Conservation (phyloP, 495 filamentous ascomycete genomes). For the Aspergillus cristatus region DNA sequence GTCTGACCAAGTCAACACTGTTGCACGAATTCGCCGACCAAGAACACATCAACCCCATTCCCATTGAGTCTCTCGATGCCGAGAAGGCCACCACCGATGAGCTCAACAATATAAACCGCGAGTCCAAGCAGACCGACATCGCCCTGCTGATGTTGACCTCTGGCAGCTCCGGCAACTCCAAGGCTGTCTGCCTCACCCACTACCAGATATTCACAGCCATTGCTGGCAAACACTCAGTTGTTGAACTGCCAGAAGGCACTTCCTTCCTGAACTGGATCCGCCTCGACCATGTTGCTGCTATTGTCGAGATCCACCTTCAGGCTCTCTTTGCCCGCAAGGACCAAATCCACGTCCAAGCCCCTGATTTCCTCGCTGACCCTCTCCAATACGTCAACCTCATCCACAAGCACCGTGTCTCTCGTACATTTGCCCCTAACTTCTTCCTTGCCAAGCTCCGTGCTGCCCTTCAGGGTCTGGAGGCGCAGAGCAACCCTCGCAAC, state of each 20-base stretch:
- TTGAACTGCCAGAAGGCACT: neutral
- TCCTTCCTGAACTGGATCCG: conserved; percentile 44
- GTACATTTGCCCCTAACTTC: conserved; percentile 49
- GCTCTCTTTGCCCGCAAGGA: conserved; percentile 28
- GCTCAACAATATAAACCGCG: neutral
- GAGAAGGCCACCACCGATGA: too few relatives aligned
- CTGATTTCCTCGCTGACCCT: conserved; percentile 34
- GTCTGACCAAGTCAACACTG: conserved; percentile 8
- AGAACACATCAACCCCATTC: neutral
- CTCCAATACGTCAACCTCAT: conserved; percentile 31
- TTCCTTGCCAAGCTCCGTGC: conserved; percentile 25
- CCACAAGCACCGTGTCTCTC: conserved; percentile 29
- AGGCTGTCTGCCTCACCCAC: conserved; percentile 41
- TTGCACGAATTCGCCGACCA: conserved; percentile 5
- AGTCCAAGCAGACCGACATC: conserved; percentile 2
- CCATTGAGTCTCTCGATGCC: conserved; percentile 4
- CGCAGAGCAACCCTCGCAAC: neutral
- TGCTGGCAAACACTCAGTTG: conserved; percentile 24
- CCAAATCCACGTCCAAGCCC: conserved; percentile 38
- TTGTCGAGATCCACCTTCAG: conserved; percentile 43
- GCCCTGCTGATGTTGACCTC: conserved; percentile 48
- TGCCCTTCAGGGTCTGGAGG: conserved; percentile 14
- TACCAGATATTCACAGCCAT: conserved; percentile 38
- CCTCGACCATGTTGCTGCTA: conserved; percentile 45
- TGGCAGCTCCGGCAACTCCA: conserved; percentile 45